Conservation (phyloP, 202 grass and related monocot species). For the Zoysia matrella region DNA sequence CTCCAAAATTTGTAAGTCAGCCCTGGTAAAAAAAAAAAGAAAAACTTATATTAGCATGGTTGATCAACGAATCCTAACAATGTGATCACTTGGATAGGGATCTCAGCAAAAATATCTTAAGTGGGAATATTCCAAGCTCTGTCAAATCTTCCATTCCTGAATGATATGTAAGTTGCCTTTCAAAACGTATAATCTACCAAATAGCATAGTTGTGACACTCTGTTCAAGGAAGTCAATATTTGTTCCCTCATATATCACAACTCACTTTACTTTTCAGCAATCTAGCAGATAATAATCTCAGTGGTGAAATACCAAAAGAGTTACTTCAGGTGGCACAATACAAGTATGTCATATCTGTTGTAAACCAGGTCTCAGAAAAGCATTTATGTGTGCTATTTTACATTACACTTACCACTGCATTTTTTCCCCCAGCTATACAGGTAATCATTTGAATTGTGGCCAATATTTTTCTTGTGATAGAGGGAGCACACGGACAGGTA, state of each 20-base stretch:
- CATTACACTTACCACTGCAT: conserved; percentile 19
- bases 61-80: conserved; percentile 20
- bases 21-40: not conserved
- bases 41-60: not conserved
- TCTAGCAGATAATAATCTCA: conserved; percentile 44
- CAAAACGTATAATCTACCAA: conserved; percentile 17
- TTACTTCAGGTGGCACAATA: conserved; percentile 59
- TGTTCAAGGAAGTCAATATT: conserved; percentile 17
- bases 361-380: conserved; percentile 23
- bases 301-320: conserved; percentile 55
- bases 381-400: conserved; percentile 4
- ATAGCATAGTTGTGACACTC: conserved; percentile 18
- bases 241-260: conserved; percentile 21
- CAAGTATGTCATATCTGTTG: conserved; percentile 60
- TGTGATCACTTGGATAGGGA: conserved; percentile 46
- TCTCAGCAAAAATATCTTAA: conserved; percentile 66
- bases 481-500: conserved; percentile 46
- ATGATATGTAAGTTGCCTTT: conserved; percentile 57
- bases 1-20: conserved; percentile 75
- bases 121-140: conserved; percentile 60
- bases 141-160: conserved; percentile 48
- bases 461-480: conserved; percentile 48
- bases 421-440: conserved; percentile 53
- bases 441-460: conserved; percentile 71
- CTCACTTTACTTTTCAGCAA: not conserved